Evolutionary conservation across 2,329 filamentous ascomycete species (phyloP).

Genomic region (Truncatella angustata): DNA sequence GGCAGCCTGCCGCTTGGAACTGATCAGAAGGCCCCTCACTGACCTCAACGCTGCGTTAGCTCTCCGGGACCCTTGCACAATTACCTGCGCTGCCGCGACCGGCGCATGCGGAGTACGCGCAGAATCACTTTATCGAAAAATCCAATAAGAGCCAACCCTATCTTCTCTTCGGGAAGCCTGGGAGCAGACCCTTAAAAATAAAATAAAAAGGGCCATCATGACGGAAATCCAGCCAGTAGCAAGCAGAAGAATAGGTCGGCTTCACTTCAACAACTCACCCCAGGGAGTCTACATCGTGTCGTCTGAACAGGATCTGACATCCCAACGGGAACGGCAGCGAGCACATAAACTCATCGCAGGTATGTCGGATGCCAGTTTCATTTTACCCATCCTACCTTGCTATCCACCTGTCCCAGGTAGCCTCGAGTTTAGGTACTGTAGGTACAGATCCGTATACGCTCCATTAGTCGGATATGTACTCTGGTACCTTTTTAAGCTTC

Average conservation of each 20-base stretch:
- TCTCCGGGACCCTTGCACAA: not conserved
- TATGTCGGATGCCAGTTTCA: too few relatives aligned
- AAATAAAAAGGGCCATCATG: not conserved
- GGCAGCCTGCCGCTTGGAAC: too few relatives aligned
- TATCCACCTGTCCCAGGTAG: not conserved
- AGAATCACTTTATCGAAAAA: not conserved
- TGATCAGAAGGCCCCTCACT: constrained; percentile 6
- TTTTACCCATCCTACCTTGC: too few relatives aligned
- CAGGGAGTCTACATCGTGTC: not conserved
- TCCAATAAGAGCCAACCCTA: not conserved
- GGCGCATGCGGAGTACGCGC: constrained; percentile 4
- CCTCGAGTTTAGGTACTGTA: not conserved
- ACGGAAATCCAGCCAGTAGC: not conserved
- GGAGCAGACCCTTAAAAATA: not conserved
- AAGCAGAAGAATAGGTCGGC: constrained; percentile 1
- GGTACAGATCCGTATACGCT: too few relatives aligned
- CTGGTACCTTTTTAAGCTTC: too few relatives aligned
- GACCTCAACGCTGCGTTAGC: constrained; percentile 8
- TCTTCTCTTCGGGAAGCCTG: too few relatives aligned
- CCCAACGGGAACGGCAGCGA: not conserved
- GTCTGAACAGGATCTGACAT: not conserved
- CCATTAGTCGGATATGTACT: too few relatives aligned
- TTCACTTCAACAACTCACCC: not conserved
- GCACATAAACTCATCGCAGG: constrained; percentile 5
- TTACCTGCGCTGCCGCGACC: constrained; percentile 2